Evolutionary conservation across 2,329 filamentous ascomycete species (phyloP).

Genomic region (Calonectria hongkongensis): DNA sequence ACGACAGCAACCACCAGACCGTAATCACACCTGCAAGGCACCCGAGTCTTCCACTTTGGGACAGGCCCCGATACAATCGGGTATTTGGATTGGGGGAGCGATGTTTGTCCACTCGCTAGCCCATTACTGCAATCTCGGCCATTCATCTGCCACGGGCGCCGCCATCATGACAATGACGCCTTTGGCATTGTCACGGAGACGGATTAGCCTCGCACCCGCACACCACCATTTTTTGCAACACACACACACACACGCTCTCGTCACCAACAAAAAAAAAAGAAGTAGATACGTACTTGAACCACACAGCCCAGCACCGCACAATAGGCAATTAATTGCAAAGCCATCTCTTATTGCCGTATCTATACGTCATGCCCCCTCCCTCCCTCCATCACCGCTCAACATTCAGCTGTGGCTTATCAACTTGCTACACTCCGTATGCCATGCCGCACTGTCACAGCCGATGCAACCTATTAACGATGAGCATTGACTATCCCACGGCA

Average conservation of each 20-base stretch:
- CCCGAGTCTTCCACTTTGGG: slow-evolving; percentile 39
- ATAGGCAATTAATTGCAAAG: not conserved
- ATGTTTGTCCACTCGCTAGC: slow-evolving; percentile 14
- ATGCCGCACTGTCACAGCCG: slow-evolving; percentile 16
- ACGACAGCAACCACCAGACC: slow-evolving; percentile 34
- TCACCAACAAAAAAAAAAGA: not conserved
- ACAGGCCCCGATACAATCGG: slow-evolving; percentile 27
- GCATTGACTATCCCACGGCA: slow-evolving; percentile 25
- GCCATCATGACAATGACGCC: slow-evolving; percentile 27
- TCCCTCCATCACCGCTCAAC: slow-evolving; percentile 8
- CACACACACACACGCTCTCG: not conserved
- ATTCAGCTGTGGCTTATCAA: slow-evolving; percentile 26
- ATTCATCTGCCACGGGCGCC: slow-evolving; percentile 27
- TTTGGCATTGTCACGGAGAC: slow-evolving; percentile 14
- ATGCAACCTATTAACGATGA: slow-evolving; percentile 12
- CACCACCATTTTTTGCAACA: not conserved
- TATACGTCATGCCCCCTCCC: not conserved
- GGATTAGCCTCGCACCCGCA: slow-evolving; percentile 24
- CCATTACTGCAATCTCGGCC: slow-evolving; percentile 25
- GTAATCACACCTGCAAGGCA: slow-evolving; percentile 42
- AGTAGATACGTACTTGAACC: not conserved
- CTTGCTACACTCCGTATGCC: not conserved
- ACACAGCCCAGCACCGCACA: not conserved
- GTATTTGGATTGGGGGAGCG: slow-evolving; percentile 24
- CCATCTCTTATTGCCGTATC: slow-evolving; percentile 1